phyloP scores from a whole-genome alignment of 495 filamentous ascomycete genomes.

The Glarea lozoyensis region DNA sequence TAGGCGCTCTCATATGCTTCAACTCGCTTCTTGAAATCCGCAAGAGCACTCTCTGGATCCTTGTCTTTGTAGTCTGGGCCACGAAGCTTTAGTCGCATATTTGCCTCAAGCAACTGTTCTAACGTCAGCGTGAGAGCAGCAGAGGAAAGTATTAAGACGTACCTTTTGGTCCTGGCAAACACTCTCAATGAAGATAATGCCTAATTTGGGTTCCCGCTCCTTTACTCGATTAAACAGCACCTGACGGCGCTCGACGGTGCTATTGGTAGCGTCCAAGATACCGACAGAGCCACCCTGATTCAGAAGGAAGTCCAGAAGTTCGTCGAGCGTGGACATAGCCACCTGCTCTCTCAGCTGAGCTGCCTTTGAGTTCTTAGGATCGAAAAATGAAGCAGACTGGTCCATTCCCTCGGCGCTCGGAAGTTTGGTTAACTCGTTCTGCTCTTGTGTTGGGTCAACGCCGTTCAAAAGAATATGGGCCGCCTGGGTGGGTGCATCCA shows the following conservation, averaged over 20 bases:
- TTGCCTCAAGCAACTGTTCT: conserved; percentile 68
- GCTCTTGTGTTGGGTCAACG: conserved; percentile 8
- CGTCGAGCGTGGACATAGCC: conserved; percentile 84
- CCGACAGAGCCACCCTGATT: conserved; percentile 80
- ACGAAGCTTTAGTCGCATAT: conserved; percentile 96
- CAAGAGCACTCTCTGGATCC: conserved; percentile 72
- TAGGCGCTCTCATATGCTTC: conserved; percentile 89
- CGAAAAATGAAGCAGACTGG: conserved; percentile 90
- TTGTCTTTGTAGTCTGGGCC: conserved; percentile 94
- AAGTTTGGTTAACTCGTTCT: conserved; percentile 4
- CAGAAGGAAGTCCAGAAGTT: conserved; percentile 81
- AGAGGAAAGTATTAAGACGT: conserved; percentile 10
- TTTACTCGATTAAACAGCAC: conserved; percentile 76
- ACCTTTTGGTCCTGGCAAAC: conserved; percentile 73
- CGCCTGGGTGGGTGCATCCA: conserved; percentile 25
- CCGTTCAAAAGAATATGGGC: conserved; percentile 42
- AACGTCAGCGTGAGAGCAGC: neutral
- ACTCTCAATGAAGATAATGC: conserved; percentile 89
- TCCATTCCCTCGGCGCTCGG: conserved; percentile 46
- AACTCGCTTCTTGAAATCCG: conserved; percentile 91
- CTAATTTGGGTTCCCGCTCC: conserved; percentile 72
- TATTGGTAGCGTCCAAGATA: conserved; percentile 97
- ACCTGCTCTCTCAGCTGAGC: conserved; percentile 81
- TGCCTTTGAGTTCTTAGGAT: conserved; percentile 77
- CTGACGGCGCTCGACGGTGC: conserved; percentile 77